phyloP scores from a whole-genome alignment of 2,329 filamentous ascomycete genomes.

The Scolecobasidium constrictum region DNA sequence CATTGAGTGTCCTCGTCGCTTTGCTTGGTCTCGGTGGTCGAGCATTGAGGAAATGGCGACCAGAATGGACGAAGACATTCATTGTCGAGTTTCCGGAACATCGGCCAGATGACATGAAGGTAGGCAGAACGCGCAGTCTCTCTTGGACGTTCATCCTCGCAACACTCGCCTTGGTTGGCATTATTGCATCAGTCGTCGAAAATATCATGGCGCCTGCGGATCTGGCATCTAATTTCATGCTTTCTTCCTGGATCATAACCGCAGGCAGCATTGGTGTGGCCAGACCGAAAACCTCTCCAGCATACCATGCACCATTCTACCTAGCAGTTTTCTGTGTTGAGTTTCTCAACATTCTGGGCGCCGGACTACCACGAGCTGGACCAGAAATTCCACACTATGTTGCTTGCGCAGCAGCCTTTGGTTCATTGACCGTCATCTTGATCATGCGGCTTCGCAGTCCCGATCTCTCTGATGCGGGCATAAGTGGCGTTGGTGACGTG shows the following conservation, averaged over 20 bases:
- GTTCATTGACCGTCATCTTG: constrained; percentile 42
- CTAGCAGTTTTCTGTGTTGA: constrained; percentile 22
- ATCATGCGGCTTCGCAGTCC: constrained; percentile 62
- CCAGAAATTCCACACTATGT: constrained; percentile 19
- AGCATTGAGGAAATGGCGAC: constrained; percentile 19
- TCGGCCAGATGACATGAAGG: constrained; percentile 13
- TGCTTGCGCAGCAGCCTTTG: constrained; percentile 30
- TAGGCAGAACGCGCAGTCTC: constrained; percentile 19
- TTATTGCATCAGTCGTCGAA: constrained; percentile 17
- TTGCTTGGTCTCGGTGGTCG: constrained; percentile 19
- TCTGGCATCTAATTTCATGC: constrained; percentile 8
- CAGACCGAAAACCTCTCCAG: constrained; percentile 30
- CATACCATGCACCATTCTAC: constrained; percentile 27
- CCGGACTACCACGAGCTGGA: constrained; percentile 19
- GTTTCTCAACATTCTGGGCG: constrained; percentile 21
- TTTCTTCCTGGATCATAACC: constrained; percentile 13
- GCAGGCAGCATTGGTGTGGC: constrained; percentile 24
- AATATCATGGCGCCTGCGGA: constrained; percentile 16
- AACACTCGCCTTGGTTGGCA: constrained; percentile 19
- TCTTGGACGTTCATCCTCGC: constrained; percentile 18
- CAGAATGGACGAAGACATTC: constrained; percentile 43
- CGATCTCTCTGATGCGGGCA: constrained; percentile 39
- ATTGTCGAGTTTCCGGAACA: constrained; percentile 31
- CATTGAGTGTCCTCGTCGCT: constrained; percentile 18
- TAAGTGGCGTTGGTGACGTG: constrained; percentile 45